Evolutionary conservation across 139 green algal species (phyloP).

Genomic region (Monoraphidium neglectum): DNA sequence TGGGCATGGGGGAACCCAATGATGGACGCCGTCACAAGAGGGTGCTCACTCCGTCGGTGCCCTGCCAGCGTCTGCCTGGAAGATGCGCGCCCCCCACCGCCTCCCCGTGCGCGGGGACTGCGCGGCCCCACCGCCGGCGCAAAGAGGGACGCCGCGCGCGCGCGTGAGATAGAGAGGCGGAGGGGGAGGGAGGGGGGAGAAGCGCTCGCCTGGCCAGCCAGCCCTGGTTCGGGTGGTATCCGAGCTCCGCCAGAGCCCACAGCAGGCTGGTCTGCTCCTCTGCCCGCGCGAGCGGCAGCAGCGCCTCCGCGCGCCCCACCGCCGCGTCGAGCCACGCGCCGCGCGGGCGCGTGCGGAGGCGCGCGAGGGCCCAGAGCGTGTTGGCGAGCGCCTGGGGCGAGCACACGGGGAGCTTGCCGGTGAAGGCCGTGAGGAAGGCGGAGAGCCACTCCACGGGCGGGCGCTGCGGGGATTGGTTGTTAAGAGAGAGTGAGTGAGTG

Average conservation of each 20-base stretch:
- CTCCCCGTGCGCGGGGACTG: no score
- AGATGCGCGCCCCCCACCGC: background rate
- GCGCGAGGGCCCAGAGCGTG: slow-evolving; percentile 13
- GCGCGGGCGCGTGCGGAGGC: background rate
- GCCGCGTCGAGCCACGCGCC: slow-evolving; percentile 14
- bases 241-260: slow-evolving; percentile 4
- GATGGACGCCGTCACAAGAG: background rate
- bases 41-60: background rate
- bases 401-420: background rate
- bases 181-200: no score
- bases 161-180: no score
- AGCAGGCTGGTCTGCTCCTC: background rate
- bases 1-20: background rate
- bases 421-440: slow-evolving; percentile 10
- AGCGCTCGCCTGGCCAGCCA: slow-evolving; percentile 16
- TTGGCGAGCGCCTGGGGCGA: slow-evolving; percentile 12
- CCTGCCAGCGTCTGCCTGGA: background rate
- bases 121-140: no score
- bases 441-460: slow-evolving; percentile 7
- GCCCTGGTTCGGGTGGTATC: background rate
- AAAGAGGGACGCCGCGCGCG: no score
- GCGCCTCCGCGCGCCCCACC: background rate
- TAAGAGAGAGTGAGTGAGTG: background rate
- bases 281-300: background rate
- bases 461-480: background rate